A percentile compares a stretch with the other conserved stretches of the same genome.
phyloP scores from a whole-genome alignment of 768 basidiomycete genomes.

The Trametes gibbosa region DNA sequence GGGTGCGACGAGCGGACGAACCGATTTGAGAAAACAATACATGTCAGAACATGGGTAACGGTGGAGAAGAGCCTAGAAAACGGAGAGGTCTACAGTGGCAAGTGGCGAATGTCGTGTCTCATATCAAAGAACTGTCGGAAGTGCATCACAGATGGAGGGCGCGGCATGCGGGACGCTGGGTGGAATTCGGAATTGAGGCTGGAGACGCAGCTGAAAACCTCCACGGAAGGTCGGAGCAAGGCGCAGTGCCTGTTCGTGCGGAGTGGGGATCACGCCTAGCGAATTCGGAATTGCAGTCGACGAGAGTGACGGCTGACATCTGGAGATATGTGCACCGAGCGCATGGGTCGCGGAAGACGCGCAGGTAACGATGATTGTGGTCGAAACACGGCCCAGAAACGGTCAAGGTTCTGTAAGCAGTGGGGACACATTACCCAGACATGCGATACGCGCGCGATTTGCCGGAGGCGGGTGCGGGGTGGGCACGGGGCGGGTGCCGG shows the following conservation, averaged over 20 bases:
- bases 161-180: constrained; percentile 10
- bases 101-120: neutral
- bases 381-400: constrained; percentile 9
- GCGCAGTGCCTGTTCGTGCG: neutral
- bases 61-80: neutral
- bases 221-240: constrained; percentile 17
- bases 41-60: neutral
- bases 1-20: neutral
- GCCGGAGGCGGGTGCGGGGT: neutral
- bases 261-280: constrained; percentile 5
- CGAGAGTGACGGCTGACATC: constrained; percentile 7
- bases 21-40: neutral
- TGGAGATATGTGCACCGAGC: constrained; percentile 2
- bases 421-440: neutral
- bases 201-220: constrained; percentile 17
- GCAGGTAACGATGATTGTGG: neutral
- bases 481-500: neutral
- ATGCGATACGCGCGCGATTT: neutral
- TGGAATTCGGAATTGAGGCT: constrained; percentile 19
- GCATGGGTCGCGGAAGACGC: neutral
- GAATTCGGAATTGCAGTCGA: constrained; percentile 18
- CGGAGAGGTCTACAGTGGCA: neutral
- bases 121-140: constrained; percentile 17
- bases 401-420: neutral
- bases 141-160: constrained; percentile 17